Conservation (phyloP, 352 stramenopile genomes). For the Phytophthora colocasiae region DNA sequence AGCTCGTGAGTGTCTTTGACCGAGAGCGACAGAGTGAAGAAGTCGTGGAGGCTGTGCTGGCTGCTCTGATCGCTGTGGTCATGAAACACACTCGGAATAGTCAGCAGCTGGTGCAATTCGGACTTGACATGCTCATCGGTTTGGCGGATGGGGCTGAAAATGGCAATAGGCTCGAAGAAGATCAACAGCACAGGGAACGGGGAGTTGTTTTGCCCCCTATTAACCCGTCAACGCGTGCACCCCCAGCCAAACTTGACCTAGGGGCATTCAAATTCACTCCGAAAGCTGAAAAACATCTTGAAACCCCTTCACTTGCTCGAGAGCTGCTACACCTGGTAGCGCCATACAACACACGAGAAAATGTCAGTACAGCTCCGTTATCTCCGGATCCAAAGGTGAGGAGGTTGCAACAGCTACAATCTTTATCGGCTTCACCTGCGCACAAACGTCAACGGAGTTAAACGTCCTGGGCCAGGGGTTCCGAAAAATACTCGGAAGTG, state of each 20-base stretch:
- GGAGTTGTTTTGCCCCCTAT: conserved; percentile 27
- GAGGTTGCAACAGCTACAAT: conserved; percentile 34
- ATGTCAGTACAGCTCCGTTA: conserved; percentile 13
- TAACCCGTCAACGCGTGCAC: conserved; percentile 7
- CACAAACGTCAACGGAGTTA: conserved; percentile 18
- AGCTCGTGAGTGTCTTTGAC: conserved; percentile 59
- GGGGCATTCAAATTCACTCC: background rate
- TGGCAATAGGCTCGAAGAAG: conserved; percentile 38
- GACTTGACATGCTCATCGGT: conserved; percentile 65
- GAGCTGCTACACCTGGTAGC: conserved; percentile 72
- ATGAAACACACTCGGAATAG: conserved; percentile 66
- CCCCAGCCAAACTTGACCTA: conserved; percentile 8
- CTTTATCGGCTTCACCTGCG: conserved; percentile 20
- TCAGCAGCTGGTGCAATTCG: conserved; percentile 69
- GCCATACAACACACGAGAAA: conserved; percentile 48
- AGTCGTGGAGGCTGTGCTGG: conserved; percentile 69
- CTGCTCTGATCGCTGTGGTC: conserved; percentile 58
- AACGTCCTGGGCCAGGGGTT: no score
- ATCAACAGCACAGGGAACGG: conserved; percentile 31
- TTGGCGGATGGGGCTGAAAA: conserved; percentile 47
- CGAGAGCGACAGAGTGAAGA: conserved; percentile 50
- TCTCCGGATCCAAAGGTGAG: conserved; percentile 27
- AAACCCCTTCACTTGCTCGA: conserved; percentile 57
- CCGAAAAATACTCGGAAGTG: no score
- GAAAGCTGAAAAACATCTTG: conserved; percentile 28